phyloP scores from a whole-genome alignment of 2,329 filamentous ascomycete genomes.

The Niveomyces coronatus region DNA sequence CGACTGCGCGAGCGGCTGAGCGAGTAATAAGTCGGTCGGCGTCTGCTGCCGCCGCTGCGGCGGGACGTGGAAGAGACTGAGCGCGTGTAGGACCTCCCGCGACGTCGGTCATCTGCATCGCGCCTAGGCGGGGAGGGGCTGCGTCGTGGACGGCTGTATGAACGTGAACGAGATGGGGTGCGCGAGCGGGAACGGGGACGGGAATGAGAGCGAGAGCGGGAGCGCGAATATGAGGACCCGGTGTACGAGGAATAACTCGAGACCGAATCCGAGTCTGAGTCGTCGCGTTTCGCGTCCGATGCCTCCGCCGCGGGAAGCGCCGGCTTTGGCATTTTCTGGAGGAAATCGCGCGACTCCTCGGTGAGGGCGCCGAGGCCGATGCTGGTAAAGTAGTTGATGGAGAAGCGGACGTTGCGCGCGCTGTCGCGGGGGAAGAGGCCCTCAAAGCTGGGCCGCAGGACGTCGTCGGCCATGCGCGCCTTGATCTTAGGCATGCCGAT shows the following conservation, averaged over 20 bases:
- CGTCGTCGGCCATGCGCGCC: constrained; percentile 66
- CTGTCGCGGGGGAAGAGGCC: constrained; percentile 88
- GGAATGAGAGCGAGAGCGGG: constrained; percentile 33
- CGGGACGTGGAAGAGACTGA: no score
- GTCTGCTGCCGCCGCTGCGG: constrained; percentile 14
- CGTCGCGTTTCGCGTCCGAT: constrained; percentile 17
- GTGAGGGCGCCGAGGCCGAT: constrained; percentile 93
- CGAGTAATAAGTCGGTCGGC: no score
- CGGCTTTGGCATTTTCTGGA: constrained; percentile 85
- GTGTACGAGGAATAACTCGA: constrained; percentile 73
- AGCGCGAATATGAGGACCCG: constrained; percentile 39
- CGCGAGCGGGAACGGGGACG: no score
- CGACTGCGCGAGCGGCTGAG: constrained; percentile 21
- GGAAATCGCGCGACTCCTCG: constrained; percentile 84
- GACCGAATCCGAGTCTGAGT: constrained; percentile 60
- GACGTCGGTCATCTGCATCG: constrained; percentile 14
- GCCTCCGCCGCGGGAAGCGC: constrained; percentile 57
- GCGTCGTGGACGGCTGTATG: constrained; percentile 19
- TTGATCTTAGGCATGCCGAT: constrained; percentile 75
- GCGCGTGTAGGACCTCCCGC: constrained; percentile 20
- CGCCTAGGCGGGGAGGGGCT: constrained; percentile 13
- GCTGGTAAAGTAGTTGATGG: constrained; percentile 98
- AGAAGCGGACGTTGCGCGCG: constrained; percentile 83
- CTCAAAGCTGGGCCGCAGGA: constrained; percentile 65
- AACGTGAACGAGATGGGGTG: constrained; percentile 35